Conservation (phyloP, 192 early-diverging fungal species). For the Mortierella antarctica region DNA sequence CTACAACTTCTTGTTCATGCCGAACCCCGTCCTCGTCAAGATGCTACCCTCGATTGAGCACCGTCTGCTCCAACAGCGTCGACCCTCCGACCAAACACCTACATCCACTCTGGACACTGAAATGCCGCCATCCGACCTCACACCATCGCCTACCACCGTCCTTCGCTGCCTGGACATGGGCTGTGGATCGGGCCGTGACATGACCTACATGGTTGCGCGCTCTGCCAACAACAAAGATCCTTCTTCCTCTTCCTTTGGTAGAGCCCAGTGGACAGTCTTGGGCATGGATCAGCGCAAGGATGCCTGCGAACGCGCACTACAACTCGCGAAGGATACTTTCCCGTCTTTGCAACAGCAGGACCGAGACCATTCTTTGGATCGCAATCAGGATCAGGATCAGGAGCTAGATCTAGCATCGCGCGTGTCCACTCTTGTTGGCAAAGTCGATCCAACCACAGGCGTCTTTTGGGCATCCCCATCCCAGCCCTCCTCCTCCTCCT, state of each 20-base stretch:
- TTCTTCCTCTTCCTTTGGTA: not conserved
- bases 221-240: not conserved
- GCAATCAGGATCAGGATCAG: conserved; percentile 14
- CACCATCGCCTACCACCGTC: not conserved
- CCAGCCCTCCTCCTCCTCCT: not conserved
- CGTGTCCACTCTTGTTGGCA: conserved; percentile 22
- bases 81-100: not conserved
- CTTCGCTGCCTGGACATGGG: conserved; percentile 53
- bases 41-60: conserved; percentile 38
- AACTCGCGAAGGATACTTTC: conserved; percentile 10
- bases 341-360: not conserved
- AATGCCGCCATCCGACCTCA: not conserved
- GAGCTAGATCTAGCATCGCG: conserved; percentile 1
- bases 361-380: not conserved
- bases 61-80: not conserved
- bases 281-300: conserved; percentile 44
- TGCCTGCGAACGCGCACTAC: conserved; percentile 13
- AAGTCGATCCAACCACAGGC: conserved; percentile 7
- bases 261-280: conserved; percentile 26
- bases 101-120: not conserved
- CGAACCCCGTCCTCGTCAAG: conserved; percentile 37
- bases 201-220: conserved; percentile 48
- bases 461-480: conserved; percentile 1
- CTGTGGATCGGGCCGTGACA: conserved; percentile 56
- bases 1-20: conserved; percentile 44